A percentile compares a stretch with the other conserved stretches of the same genome.
Conservation (phyloP, 495 filamentous ascomycete genomes). For the Neurospora africana region DNA sequence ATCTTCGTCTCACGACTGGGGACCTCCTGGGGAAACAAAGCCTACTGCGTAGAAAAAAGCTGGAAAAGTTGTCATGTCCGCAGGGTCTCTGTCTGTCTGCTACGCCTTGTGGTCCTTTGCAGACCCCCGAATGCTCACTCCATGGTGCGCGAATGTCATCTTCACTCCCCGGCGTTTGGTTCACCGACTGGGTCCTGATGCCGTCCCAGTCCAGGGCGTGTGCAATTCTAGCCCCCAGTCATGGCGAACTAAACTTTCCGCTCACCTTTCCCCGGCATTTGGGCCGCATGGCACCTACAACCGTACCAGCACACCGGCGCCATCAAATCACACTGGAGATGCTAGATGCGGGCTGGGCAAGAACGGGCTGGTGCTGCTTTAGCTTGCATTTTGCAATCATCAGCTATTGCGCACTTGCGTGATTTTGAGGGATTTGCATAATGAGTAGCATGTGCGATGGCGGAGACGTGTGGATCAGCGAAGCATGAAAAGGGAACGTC, state of each 20-base stretch:
- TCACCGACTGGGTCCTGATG: neutral
- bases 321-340: neutral
- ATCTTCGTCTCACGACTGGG: neutral
- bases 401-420: neutral
- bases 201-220: neutral
- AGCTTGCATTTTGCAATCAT: neutral
- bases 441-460: neutral
- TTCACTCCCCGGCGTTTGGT: neutral
- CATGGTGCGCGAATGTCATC: neutral
- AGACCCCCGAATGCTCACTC: neutral
- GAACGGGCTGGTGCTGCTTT: neutral
- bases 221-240: neutral
- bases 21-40: neutral
- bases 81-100: neutral
- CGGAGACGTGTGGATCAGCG: neutral
- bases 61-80: neutral
- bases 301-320: neutral
- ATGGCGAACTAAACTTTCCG: neutral
- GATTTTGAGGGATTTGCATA: neutral
- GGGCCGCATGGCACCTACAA: neutral
- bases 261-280: neutral
- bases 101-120: neutral
- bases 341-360: neutral
- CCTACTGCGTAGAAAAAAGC: too few species aligned
- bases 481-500: neutral